Evolutionary conservation across 2,329 filamentous ascomycete species (phyloP), one percentile per base, ranked within the genome.

Genomic region (Tolypocladium tundrense): DNA sequence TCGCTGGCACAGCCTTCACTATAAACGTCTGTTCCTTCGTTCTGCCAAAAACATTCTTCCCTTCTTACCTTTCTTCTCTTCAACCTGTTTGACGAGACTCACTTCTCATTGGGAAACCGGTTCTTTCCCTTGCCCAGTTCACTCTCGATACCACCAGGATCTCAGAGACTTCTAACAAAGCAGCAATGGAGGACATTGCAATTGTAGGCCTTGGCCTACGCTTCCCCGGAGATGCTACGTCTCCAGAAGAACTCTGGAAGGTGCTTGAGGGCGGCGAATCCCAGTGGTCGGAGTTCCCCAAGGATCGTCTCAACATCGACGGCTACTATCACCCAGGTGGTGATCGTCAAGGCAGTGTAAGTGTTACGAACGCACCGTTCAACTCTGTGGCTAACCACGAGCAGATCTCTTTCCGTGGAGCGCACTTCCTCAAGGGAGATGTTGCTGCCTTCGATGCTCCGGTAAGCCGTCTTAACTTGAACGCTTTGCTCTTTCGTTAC

Each of bases 251-350:
- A 6, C 72, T 83, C 0, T 83, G 80, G 80, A 67, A 76, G n/a
- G 75, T 81, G 62, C 62, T 82, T 10, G 66, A 69, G 7, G 61
- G 69, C 1, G 75, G 71, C 19, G 69, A 75, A 39, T 78, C 74
- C 35, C 77, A 78, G 21, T 80, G 76, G 77, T 75, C 74, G 0
- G 73, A 79, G 52, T 76, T 81, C 21, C 78, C 79, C 1, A 62
- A 69, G 8, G 71, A 76, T 11, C 73, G 81, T 11, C 75, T 83
- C 61, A 80, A 82, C 45, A 73, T 78, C 40, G 70, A 77, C 16
- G 76, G 76, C n/a, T 82, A 80, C 63, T 79, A 78, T 61, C 81
- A 84, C 62, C 79, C 79, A 0, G 75, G 79, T 24, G 74, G 74
- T 8, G 73, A 77, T 52, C 71, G 77, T 9, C 74, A 78, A 58